These are phyloP conservation scores for Melanomma pulvis-pyrius DNA, from an alignment of 495 filamentous ascomycete species.

Conservation along the genomic window DNA sequence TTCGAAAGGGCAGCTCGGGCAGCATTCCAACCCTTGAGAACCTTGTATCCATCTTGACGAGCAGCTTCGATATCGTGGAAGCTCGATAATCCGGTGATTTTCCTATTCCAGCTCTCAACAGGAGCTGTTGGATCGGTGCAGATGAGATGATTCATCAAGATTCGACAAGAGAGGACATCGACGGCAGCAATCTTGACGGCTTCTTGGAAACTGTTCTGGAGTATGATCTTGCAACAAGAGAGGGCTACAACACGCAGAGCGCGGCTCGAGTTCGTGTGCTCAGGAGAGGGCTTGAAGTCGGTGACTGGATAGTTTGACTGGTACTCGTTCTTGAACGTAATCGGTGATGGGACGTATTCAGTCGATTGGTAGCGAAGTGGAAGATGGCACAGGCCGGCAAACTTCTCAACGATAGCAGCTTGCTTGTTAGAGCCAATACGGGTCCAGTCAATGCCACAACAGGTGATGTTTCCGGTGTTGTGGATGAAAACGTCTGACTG, in stretches of 20 bases:
- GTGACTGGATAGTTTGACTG: background rate
- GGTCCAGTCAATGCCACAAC: constrained; percentile 8
- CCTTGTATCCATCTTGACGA: constrained; percentile 21
- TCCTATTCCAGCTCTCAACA: constrained; percentile 47
- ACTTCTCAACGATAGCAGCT: constrained; percentile 7
- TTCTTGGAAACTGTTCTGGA: constrained; percentile 17
- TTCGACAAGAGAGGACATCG: constrained; percentile 54
- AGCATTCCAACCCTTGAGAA: constrained; percentile 47
- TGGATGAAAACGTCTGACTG: constrained; percentile 17
- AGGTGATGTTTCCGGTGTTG: constrained; percentile 13
- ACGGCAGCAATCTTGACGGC: constrained; percentile 42
- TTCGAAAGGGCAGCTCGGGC: constrained; percentile 49
- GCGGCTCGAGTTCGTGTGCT: background rate
- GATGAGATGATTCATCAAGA: constrained; percentile 51
- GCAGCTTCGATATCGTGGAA: constrained; percentile 42
- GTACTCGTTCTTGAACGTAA: constrained; percentile 19
- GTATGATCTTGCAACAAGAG: constrained; percentile 20
- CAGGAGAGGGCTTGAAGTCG: constrained; percentile 25
- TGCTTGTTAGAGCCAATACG: constrained; percentile 16
- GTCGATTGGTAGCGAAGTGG: constrained; percentile 14
- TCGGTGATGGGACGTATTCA: constrained; percentile 25
- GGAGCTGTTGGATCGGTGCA: constrained; percentile 36
- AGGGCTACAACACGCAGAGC: constrained; percentile 12
- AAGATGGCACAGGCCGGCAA: constrained; percentile 18
- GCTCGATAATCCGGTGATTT: constrained; percentile 46